Base-by-base conservation (phyloP, 1,284 basidiomycete species). In the Fomitopsis pinicola region DNA sequence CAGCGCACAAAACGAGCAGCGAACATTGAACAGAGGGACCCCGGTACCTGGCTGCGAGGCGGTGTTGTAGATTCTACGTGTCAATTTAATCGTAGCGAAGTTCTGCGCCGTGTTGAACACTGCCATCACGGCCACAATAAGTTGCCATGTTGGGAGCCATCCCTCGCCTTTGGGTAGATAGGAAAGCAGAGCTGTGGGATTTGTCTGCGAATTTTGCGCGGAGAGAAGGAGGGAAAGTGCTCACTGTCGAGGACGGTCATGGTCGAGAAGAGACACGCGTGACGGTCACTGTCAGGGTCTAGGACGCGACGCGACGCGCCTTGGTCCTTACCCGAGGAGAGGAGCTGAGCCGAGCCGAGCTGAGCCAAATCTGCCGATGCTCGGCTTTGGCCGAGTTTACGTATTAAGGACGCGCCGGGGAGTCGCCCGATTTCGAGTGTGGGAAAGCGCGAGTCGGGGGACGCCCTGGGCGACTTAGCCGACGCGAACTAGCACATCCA, bases 91-190 rank as follows among this genome's bases (percentile, higher is more conserved):
- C 0, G 92, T 94, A 33, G 83, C 65, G 70, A 93, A 90, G 76
- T 91, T 95, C 73, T 97, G 94, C 0, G 88, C 68, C 3, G 87
- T 86, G 78, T 97, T 97, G 80, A 96, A 91, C 28, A 94, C 64
- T 9, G 93, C 91, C 57, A 89, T 82, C 14, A 82, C 77, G 19
- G 91, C 84, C 40, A 94, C 85, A 65, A 95, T 68, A 53, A 96
- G 82, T 72, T 95, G 89, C 93, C 94, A 97, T 73, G 87, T 84
- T 1, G 93, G 91, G 9, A 97, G 83, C 70, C 82, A 79, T n/a
- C 93, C 94, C 26, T 80, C 75, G 2, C 78, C 75, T 61, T 82
- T 74, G 0, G 90, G 91, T 15, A 92, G 76, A 66, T 67, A 68
- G 69, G 44, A 33, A 38, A 38, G 52, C 35, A 54, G 10, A 28